Evolutionary conservation across 2,329 filamentous ascomycete genomes (phyloP).

Genomic region (Pseudodiploospora longispora): DNA sequence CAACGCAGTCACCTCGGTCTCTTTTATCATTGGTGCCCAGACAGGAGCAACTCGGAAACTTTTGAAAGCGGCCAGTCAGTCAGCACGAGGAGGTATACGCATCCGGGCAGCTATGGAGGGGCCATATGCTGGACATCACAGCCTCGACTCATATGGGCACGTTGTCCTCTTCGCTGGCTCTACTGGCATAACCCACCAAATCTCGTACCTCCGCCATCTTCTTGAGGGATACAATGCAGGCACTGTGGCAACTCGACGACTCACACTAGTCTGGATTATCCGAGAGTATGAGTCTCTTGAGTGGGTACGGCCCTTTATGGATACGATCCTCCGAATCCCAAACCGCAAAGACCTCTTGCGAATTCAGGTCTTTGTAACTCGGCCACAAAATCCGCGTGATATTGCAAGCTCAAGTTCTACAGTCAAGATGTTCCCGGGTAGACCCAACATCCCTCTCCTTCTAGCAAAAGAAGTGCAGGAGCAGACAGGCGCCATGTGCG

Average conservation of each 20-base stretch:
- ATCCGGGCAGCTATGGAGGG: constrained; percentile 77
- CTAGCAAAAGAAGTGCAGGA: constrained; percentile 72
- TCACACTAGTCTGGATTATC: constrained; percentile 88
- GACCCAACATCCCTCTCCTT: constrained; percentile 75
- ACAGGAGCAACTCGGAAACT: constrained; percentile 82
- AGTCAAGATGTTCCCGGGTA: constrained; percentile 86
- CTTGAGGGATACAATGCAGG: constrained; percentile 60
- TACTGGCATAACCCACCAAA: constrained; percentile 90
- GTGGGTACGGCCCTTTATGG: constrained; percentile 86
- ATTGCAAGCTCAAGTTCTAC: constrained; percentile 68
- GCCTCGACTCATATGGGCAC: constrained; percentile 86
- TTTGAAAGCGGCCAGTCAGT: constrained; percentile 56
- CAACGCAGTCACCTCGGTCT: constrained; percentile 50
- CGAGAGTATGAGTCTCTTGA: constrained; percentile 82
- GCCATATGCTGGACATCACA: constrained; percentile 77
- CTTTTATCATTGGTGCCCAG: constrained; percentile 79
- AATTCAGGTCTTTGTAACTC: constrained; percentile 84
- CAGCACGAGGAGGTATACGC: constrained; percentile 42
- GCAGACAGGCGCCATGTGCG: constrained; percentile 81
- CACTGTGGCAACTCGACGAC: constrained; percentile 69
- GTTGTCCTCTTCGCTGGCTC: constrained; percentile 85
- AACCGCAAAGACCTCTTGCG: constrained; percentile 73
- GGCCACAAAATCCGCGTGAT: constrained; percentile 75
- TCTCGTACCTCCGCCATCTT: constrained; percentile 76
- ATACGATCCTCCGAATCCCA: constrained; percentile 66